These are phyloP conservation scores for Uronychia setigera DNA, from an alignment of 73 alveolate species.

Conservation along the genomic window DNA sequence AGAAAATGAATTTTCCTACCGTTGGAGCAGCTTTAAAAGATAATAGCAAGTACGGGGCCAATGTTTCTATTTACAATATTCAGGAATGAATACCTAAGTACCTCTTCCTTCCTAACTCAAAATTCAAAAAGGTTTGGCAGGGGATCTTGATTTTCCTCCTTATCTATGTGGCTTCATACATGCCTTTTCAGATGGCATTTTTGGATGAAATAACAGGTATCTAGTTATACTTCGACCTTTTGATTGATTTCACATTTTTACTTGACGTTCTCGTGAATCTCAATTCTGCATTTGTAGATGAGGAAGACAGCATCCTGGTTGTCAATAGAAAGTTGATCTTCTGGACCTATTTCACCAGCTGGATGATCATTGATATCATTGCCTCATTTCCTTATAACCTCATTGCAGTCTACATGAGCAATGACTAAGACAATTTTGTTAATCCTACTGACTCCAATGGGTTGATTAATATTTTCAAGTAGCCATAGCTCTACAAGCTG, in stretches of 20 bases:
- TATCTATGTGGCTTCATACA: neutral
- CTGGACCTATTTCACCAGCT: neutral
- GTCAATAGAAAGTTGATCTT: neutral
- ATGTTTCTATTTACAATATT: neutral
- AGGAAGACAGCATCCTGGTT: neutral
- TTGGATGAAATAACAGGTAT: neutral
- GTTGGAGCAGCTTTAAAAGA: too few species aligned
- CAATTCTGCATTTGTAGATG: neutral
- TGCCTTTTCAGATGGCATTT: neutral
- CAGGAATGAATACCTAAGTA: neutral
- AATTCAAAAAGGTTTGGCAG: neutral
- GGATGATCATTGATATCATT: neutral
- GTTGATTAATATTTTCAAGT: neutral
- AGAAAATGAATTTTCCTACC: neutral
- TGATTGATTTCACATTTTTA: neutral
- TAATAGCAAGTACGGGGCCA: neutral
- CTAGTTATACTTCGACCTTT: neutral
- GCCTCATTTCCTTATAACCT: neutral
- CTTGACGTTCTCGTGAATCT: neutral
- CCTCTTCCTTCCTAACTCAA: neutral
- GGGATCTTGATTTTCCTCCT: neutral
- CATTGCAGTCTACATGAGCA: neutral
- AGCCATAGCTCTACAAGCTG: neutral
- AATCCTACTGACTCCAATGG: slow-evolving; percentile 4
- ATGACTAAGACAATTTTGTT: slow-evolving; percentile 10